Conservation (phyloP, 2,329 filamentous ascomycete species). For the Penicillium vulpinum region DNA sequence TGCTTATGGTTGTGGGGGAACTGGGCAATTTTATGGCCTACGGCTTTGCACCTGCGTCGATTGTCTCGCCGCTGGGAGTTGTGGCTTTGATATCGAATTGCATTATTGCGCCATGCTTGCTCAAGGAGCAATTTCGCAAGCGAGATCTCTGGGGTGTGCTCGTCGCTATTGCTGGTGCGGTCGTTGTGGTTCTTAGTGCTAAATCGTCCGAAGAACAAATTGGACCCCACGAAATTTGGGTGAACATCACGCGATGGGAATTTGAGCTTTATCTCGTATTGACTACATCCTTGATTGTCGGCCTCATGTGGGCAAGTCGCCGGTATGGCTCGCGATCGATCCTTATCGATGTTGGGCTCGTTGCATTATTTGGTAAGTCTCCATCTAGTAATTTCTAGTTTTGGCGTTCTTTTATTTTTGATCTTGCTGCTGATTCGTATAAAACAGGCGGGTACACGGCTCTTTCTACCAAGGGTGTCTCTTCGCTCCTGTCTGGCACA, state of each 20-base stretch:
- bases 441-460: conserved; percentile 90
- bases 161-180: conserved; percentile 81
- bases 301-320: conserved; percentile 78
- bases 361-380: conserved; percentile 81
- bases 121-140: conserved; percentile 83
- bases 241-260: conserved; percentile 79
- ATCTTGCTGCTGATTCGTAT: conserved; percentile 15
- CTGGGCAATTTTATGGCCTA: conserved; percentile 96
- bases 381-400: not conserved
- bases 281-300: conserved; percentile 69
- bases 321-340: conserved; percentile 84
- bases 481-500: conserved; percentile 88
- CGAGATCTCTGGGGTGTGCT: conserved; percentile 87
- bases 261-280: conserved; percentile 89
- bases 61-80: conserved; percentile 95
- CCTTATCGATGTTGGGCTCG: conserved; percentile 86
- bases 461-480: conserved; percentile 91
- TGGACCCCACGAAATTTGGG: conserved; percentile 86
- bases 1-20: conserved; percentile 90
- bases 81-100: conserved; percentile 96
- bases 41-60: conserved; percentile 94
- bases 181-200: conserved; percentile 89
- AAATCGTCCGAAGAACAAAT: conserved; percentile 87
- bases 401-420: not conserved
- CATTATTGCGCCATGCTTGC: conserved; percentile 89